These are phyloP conservation scores for Colletotrichum sp. DNA, from an alignment of 2,329 filamentous ascomycete species.

Conservation along the genomic window DNA sequence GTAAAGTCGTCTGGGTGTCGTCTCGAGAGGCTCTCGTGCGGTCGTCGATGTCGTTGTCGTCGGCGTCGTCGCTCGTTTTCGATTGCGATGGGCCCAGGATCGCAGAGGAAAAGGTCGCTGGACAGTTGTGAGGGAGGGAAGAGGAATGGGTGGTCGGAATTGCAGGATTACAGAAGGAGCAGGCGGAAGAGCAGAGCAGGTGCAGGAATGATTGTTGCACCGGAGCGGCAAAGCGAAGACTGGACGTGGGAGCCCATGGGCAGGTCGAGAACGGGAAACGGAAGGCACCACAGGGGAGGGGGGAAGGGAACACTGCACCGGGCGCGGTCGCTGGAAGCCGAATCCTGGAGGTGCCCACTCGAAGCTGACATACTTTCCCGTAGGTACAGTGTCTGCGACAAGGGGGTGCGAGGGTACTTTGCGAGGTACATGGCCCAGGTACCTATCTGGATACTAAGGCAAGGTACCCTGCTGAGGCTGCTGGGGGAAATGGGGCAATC, in stretches of 20 bases:
- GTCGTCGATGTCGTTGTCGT: neutral
- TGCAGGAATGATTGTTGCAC: neutral
- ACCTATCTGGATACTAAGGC: neutral
- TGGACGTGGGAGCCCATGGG: neutral
- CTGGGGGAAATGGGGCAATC: neutral
- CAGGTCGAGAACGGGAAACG: neutral
- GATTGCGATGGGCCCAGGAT: neutral
- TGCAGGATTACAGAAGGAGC: neutral
- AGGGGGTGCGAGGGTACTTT: neutral
- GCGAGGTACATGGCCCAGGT: neutral
- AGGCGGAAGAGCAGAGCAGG: neutral
- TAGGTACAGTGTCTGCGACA: slow-evolving; percentile 1
- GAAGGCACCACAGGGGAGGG: neutral
- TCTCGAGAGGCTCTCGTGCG: neutral
- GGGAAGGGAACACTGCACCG: neutral
- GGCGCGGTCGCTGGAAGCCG: neutral
- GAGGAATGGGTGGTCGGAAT: neutral
- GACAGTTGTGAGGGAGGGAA: neutral
- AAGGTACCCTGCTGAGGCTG: neutral
- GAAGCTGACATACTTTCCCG: slow-evolving; percentile 5
- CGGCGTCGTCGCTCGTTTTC: neutral
- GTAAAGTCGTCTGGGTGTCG: neutral
- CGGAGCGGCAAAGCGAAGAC: neutral
- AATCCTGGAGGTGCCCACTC: neutral
- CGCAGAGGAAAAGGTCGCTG: neutral